These are phyloP conservation scores for Colletotrichum neosansevieriae DNA, from an alignment of 2,329 filamentous ascomycete species.

Conservation along the genomic window DNA sequence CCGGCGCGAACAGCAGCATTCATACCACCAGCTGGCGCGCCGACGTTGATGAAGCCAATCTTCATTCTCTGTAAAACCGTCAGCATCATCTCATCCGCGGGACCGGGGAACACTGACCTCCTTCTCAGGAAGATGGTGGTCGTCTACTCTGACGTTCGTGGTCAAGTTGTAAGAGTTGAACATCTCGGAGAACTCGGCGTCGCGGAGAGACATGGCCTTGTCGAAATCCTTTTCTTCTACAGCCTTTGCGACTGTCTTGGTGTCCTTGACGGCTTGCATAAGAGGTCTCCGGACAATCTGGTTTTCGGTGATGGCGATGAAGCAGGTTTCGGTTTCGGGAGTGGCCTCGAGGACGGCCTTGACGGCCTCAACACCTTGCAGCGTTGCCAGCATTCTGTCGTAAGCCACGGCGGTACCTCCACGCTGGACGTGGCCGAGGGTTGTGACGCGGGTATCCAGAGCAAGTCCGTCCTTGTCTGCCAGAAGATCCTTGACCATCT, in stretches of 20 bases:
- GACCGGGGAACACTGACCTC: constrained; percentile 65
- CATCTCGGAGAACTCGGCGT: constrained; percentile 94
- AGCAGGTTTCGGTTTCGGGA: constrained; percentile 89
- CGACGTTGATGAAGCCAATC: constrained; percentile 96
- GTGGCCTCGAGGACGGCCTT: constrained; percentile 90
- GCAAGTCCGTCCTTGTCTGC: constrained; percentile 80
- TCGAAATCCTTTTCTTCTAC: constrained; percentile 90
- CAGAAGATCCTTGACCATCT: constrained; percentile 89
- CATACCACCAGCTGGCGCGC: constrained; percentile 97
- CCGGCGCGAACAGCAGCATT: constrained; percentile 95
- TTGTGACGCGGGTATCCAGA: constrained; percentile 93
- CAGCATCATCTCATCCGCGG: constrained; percentile 43
- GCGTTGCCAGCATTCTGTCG: constrained; percentile 90
- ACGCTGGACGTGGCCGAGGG: constrained; percentile 96
- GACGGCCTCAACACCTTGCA: constrained; percentile 95
- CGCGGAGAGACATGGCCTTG: constrained; percentile 86
- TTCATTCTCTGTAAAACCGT: constrained; percentile 76
- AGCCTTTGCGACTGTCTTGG: constrained; percentile 83
- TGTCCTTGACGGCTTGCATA: constrained; percentile 88
- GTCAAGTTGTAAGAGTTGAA: constrained; percentile 92
- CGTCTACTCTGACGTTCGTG: constrained; percentile 81
- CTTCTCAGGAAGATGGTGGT: constrained; percentile 73
- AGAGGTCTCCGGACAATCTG: constrained; percentile 93
- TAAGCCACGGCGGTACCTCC: constrained; percentile 94
- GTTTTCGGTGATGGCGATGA: constrained; percentile 98